phyloP scores from a whole-genome alignment of 2,329 filamentous ascomycete genomes.

The Neofusicoccum umdonicola region DNA sequence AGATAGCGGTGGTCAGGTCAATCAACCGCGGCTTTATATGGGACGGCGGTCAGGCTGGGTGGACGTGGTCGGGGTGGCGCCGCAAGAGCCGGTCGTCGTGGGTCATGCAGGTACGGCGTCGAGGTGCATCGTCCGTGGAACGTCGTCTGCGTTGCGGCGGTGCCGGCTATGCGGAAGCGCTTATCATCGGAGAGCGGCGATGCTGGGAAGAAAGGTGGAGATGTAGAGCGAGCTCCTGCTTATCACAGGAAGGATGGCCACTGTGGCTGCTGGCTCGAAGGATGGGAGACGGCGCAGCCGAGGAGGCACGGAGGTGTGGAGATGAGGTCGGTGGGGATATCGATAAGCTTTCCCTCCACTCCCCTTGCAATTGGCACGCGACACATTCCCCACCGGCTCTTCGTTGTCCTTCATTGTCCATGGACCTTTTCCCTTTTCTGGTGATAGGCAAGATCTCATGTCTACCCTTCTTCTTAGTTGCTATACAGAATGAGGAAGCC shows the following conservation, averaged over 20 bases:
- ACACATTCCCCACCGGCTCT: neutral
- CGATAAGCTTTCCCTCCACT: neutral
- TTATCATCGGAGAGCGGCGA: constrained; percentile 14
- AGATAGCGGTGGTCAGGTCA: neutral
- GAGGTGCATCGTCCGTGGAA: neutral
- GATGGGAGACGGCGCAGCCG: neutral
- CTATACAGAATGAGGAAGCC: too few species aligned
- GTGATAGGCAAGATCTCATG: too few species aligned
- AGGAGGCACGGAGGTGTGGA: neutral
- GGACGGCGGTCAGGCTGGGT: neutral
- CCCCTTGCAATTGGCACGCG: neutral
- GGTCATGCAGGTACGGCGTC: neutral
- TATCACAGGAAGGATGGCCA: neutral
- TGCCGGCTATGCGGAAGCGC: neutral
- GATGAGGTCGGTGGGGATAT: neutral
- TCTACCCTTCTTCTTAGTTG: too few species aligned
- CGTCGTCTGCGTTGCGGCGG: neutral
- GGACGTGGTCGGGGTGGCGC: neutral
- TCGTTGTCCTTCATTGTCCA: too few species aligned
- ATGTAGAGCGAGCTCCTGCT: neutral
- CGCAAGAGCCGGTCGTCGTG: neutral
- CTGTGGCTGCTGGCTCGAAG: neutral
- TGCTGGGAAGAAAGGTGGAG: neutral
- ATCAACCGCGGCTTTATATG: neutral
- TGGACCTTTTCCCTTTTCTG: too few species aligned